Base-by-base conservation (phyloP, 2,329 filamentous ascomycete species). In the Hypoxylon sp. region DNA sequence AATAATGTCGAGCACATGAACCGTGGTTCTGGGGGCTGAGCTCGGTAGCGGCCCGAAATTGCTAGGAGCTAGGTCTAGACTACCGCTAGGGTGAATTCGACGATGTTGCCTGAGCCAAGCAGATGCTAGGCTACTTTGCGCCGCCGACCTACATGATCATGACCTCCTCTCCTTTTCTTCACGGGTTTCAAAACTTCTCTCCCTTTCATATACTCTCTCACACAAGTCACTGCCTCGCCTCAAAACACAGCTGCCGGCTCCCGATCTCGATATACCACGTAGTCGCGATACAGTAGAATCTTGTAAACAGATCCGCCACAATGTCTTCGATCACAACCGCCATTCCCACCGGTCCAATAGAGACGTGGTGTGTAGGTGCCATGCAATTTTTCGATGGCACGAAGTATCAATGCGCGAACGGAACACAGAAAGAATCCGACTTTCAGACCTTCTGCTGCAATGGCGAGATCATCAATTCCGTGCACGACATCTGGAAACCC, bases 391-490 rank as follows among this genome's bases (percentile, higher is more conserved):
- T 27, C 50, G 48, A 59, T 46, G 65, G 65, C 22, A 10, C 50
- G 22, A 60, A 40, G 11, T 50, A 46, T 30, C 57, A 64, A 22
- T 71, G 69, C 60, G 63, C 60, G 53, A 60, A 60, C 66, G 40
- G 22, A 5, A 61, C 49, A 33, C 17, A 27, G 17, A 20, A 55
- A 8, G 13, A 56, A 14, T 35, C 59, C 40, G 66, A 69, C 56
- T 71, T 62, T 61, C 60, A 71, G 69, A 69, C 69, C 20, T 69
- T 71, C 66, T 71, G 69, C 60, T 71, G 69, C 63, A 22, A 71
- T 54, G 69, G 69, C 37, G 53, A 54, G 22, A 67, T 71, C 60
- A 49, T 65, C 48, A 61, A 69, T 27, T 17, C 44, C 6, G 60
- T 6, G 13, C 56, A 54, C 57, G 58, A 67, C 57, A 51, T 67